Percentiles rank a stretch among this genome's conserved stretches.
These are phyloP conservation scores for Psophocarpus tetragonolobus DNA, from an alignment of 306 rosid species.

Conservation along the genomic window DNA sequence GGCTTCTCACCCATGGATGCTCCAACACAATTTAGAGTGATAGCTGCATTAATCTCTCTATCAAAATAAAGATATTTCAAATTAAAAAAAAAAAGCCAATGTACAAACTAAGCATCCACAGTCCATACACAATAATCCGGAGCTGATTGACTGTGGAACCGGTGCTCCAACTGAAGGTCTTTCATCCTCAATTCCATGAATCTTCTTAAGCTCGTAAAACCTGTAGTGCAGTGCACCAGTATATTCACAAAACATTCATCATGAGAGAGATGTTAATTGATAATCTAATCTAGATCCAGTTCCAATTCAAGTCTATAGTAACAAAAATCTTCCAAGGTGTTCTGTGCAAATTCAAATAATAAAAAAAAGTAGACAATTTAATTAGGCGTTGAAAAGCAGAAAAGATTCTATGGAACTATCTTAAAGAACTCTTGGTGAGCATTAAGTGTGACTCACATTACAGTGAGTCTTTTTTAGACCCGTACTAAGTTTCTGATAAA, in stretches of 20 bases:
- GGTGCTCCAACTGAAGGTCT: slow-evolving; percentile 47
- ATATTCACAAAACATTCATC: slow-evolving; percentile 15
- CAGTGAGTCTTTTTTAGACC: neutral
- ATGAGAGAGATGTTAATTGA: slow-evolving; percentile 5
- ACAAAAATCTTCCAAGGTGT: neutral
- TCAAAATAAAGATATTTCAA: slow-evolving; percentile 12
- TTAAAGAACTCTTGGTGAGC: neutral
- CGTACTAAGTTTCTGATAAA: neutral
- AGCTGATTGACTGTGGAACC: slow-evolving; percentile 80
- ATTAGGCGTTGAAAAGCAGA: neutral
- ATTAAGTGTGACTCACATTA: neutral
- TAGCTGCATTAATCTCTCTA: slow-evolving; percentile 61
- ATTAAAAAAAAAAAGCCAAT: neutral
- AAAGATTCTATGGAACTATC: neutral
- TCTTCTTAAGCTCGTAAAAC: slow-evolving; percentile 71
- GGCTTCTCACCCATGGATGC: slow-evolving; percentile 93
- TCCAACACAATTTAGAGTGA: slow-evolving; percentile 85
- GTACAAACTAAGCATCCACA: slow-evolving; percentile 26
- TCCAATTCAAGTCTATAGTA: neutral
- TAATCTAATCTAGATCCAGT: neutral
- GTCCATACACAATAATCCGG: slow-evolving; percentile 77
- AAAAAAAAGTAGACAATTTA: neutral
- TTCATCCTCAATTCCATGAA: slow-evolving; percentile 87
- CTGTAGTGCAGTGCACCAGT: slow-evolving; percentile 47
- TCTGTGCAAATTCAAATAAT: neutral